phyloP scores from a whole-genome alignment of 495 filamentous ascomycete genomes.

The Daldinia loculata region DNA sequence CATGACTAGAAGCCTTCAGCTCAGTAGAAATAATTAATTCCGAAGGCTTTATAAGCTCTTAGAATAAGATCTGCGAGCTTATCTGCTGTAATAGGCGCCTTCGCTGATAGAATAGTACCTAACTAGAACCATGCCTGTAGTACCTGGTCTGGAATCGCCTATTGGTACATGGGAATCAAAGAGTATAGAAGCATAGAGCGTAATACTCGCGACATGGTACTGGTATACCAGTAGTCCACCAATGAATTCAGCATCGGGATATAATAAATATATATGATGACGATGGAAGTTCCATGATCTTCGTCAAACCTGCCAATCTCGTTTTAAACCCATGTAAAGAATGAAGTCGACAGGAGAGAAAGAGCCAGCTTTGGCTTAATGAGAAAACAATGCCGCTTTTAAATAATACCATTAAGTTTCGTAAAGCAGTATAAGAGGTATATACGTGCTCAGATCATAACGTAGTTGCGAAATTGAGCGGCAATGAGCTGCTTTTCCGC shows the following conservation, averaged over 20 bases:
- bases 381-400: neutral
- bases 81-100: neutral
- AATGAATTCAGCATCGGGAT: neutral
- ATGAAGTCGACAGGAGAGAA: neutral
- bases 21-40: neutral
- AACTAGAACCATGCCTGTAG: neutral
- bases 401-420: slow-evolving; percentile 22
- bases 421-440: slow-evolving; percentile 19
- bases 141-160: neutral
- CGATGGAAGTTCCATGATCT: neutral
- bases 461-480: neutral
- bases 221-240: neutral
- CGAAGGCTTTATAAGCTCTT: neutral
- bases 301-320: slow-evolving; percentile 2
- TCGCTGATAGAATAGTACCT: neutral
- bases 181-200: neutral
- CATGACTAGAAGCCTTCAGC: neutral
- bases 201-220: neutral
- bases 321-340: neutral
- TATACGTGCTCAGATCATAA: slow-evolving; percentile 25
- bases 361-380: neutral
- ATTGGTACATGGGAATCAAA: neutral
- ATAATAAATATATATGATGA: slow-evolving; percentile 1
- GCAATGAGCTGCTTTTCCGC: neutral
- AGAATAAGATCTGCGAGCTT: neutral